Percentiles rank a stretch among this genome's conserved stretches.
Conservation (phyloP, 2,329 filamentous ascomycete species). For the Fusarium oxysporum region DNA sequence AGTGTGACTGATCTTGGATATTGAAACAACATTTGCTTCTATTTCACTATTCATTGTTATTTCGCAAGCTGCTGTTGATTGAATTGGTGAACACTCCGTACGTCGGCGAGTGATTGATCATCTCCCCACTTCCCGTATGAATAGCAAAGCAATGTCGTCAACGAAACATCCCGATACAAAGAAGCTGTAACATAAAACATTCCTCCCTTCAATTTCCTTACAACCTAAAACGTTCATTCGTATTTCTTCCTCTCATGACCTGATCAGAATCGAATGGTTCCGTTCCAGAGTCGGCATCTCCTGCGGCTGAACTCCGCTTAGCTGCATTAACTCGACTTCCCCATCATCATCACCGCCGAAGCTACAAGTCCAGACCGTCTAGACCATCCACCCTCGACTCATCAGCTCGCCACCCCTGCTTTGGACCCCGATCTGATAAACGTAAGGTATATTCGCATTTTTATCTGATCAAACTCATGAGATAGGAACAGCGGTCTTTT, state of each 20-base stretch:
- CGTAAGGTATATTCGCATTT: background rate
- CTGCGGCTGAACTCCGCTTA: conserved; percentile 28
- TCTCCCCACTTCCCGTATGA: background rate
- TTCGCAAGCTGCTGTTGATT: background rate
- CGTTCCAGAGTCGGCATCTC: background rate
- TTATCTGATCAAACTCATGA: conserved; percentile 1
- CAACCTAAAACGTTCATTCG: no score
- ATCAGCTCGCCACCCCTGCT: conserved; percentile 11
- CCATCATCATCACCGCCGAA: background rate
- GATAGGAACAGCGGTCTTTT: background rate
- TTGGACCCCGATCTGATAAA: background rate
- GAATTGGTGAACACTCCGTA: background rate
- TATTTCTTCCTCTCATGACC: background rate
- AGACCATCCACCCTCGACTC: conserved; percentile 13
- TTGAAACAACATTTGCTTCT: background rate
- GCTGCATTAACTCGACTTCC: conserved; percentile 4
- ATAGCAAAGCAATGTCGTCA: background rate
- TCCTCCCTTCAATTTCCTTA: background rate
- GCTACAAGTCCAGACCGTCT: conserved; percentile 11
- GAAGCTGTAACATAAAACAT: background rate
- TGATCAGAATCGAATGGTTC: background rate
- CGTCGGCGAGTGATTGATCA: background rate
- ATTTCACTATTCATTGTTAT: no score
- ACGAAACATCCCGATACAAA: background rate
- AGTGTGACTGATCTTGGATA: background rate